A percentile compares a stretch with the other conserved stretches of the same genome.
Evolutionary conservation across 1,139 yeast species (phyloP).

Genomic region (Hanseniaspora sp.): DNA sequence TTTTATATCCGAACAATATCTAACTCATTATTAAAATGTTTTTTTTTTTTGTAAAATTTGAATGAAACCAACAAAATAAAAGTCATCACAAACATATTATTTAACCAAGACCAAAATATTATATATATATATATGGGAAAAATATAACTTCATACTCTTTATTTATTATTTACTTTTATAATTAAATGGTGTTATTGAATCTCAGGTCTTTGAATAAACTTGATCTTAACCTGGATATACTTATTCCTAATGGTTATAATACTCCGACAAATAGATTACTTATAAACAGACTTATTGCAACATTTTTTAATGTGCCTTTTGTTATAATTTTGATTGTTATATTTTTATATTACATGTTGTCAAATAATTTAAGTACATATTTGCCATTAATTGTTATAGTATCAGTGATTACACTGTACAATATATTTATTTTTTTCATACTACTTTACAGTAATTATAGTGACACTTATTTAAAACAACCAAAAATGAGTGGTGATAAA

Average conservation of each 20-base stretch:
- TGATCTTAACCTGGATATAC: not conserved
- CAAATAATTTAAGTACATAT: not conserved
- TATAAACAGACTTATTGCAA: not conserved
- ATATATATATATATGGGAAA: too few species aligned
- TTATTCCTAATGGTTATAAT: not conserved
- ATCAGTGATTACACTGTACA: not conserved
- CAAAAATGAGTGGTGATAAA: not conserved
- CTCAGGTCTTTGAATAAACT: not conserved
- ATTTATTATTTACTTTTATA: not conserved
- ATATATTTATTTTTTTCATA: not conserved
- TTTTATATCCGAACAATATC: too few species aligned
- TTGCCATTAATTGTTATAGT: not conserved
- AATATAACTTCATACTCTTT: too few species aligned
- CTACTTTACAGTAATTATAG: constrained; percentile 3
- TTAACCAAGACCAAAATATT: not conserved
- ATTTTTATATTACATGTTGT: not conserved
- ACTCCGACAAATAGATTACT: not conserved
- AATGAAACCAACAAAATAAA: too few species aligned
- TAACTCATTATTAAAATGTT: too few species aligned
- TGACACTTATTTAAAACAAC: constrained; percentile 2
- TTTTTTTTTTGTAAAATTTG: too few species aligned
- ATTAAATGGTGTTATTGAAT: constrained; percentile 1
- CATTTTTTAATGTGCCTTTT: not conserved
- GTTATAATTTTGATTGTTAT: not conserved
- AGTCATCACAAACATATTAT: not conserved